phyloP scores from a whole-genome alignment of 768 basidiomycete genomes.

The Podaxis carcinomalis region DNA sequence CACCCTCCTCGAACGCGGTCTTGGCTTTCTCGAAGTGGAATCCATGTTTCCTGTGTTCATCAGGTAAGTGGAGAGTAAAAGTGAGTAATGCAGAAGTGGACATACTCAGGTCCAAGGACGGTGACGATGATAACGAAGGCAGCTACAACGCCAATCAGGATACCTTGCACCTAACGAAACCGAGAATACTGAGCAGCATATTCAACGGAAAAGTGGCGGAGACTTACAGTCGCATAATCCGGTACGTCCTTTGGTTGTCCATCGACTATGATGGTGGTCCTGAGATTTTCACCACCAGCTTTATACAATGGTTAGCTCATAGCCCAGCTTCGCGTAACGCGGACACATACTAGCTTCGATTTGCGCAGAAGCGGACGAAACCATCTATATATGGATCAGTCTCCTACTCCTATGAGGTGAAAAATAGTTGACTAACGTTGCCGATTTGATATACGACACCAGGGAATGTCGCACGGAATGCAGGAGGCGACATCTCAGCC shows the following conservation, averaged over 20 bases:
- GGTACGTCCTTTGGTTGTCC: conserved; percentile 42
- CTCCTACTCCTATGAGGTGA: background rate
- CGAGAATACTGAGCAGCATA: conserved; percentile 15
- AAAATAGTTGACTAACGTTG: conserved; percentile 40
- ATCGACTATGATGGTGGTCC: conserved; percentile 42
- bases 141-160: conserved; percentile 80
- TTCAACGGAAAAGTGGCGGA: background rate
- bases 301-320: conserved; percentile 15
- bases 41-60: conserved; percentile 55
- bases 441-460: conserved; percentile 84
- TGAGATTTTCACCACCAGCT: conserved; percentile 61
- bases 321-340: background rate
- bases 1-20: conserved; percentile 77
- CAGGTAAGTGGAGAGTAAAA: background rate
- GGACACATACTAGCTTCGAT: conserved; percentile 63
- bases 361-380: conserved; percentile 71
- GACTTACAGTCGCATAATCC: conserved; percentile 18
- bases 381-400: conserved; percentile 32
- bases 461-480: conserved; percentile 85
- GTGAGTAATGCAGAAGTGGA: conserved; percentile 9
- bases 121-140: conserved; percentile 74
- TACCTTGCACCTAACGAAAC: conserved; percentile 61
- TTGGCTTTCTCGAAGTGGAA: conserved; percentile 83
- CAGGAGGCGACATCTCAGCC: conserved; percentile 81
- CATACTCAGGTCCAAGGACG: conserved; percentile 73